Evolutionary conservation across 306 rosid species (phyloP).

Genomic region (Trifolium dubium): DNA sequence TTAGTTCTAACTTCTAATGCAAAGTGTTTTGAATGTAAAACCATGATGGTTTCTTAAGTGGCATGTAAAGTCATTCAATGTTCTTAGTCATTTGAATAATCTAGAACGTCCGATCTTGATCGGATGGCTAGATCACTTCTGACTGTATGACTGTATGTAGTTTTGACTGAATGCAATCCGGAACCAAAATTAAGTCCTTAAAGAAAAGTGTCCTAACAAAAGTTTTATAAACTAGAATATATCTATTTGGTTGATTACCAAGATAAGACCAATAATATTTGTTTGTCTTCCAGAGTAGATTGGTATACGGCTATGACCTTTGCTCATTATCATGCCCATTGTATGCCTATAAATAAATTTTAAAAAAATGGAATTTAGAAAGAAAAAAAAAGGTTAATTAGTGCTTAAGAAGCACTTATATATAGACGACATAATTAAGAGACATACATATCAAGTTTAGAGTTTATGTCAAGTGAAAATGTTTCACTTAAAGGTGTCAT

Average conservation of each 20-base stretch:
- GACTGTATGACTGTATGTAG: too few species aligned
- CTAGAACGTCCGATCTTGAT: too few species aligned
- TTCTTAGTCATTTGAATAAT: too few species aligned
- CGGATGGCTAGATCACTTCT: too few species aligned
- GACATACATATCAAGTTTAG: slow-evolving; percentile 68
- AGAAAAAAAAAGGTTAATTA: neutral
- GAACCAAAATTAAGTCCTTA: too few species aligned
- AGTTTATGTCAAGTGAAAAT: slow-evolving; percentile 71
- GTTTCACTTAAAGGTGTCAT: slow-evolving; percentile 69
- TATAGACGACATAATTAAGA: neutral
- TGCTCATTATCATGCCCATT: slow-evolving; percentile 65
- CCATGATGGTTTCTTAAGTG: neutral
- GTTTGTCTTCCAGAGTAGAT: slow-evolving; percentile 56
- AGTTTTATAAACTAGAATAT: slow-evolving; percentile 7
- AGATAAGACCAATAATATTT: slow-evolving; percentile 68
- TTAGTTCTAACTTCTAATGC: neutral
- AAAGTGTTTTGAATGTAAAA: neutral
- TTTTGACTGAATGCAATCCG: too few species aligned
- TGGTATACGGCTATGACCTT: slow-evolving; percentile 75
- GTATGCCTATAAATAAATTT: slow-evolving; percentile 51
- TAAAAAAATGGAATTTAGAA: slow-evolving; percentile 8
- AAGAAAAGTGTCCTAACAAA: neutral
- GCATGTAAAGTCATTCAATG: neutral
- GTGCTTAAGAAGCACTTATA: neutral
- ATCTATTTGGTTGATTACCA: slow-evolving; percentile 49